A percentile compares a stretch with the other conserved stretches of the same genome.
Evolutionary conservation across 169 alveolate genomes (phyloP).

Genomic region (Plasmodium gallinaceum): DNA sequence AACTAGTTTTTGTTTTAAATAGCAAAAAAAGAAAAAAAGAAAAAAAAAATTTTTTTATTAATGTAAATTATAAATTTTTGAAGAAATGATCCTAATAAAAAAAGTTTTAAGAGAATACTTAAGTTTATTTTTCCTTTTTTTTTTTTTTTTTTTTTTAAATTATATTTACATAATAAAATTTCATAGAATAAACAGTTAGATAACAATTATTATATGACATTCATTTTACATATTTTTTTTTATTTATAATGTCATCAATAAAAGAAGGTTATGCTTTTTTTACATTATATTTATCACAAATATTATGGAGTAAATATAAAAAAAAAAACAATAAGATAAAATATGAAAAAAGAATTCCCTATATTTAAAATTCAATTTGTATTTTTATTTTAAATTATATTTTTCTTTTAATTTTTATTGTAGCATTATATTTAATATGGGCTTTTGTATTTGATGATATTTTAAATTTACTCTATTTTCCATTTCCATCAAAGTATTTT

Average conservation of each 20-base stretch:
- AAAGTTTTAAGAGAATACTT: too few relatives aligned
- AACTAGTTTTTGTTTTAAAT: too few relatives aligned
- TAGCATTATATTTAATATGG: constrained; percentile 61
- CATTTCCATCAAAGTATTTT: constrained; percentile 68
- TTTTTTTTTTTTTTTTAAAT: background rate
- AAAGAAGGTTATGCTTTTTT: constrained; percentile 54
- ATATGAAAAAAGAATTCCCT: background rate
- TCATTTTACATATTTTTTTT: background rate
- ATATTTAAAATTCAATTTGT: background rate
- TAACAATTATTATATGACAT: background rate
- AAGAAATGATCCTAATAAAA: too few relatives aligned
- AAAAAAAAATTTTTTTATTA: too few relatives aligned
- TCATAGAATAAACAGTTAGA: background rate
- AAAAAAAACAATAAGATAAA: background rate
- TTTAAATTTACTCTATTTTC: constrained; percentile 24
- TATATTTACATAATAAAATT: background rate
- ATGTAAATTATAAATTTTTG: too few relatives aligned
- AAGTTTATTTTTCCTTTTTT: background rate
- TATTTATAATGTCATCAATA: constrained; percentile 11
- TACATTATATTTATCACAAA: constrained; percentile 22
- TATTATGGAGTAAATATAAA: constrained; percentile 32
- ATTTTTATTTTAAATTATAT: background rate
- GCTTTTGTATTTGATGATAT: constrained; percentile 63
- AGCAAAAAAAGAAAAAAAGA: too few relatives aligned
- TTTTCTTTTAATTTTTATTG: background rate